Conservation (phyloP, 2,329 filamentous ascomycete species). For the Plenodomus tracheiphilus region DNA sequence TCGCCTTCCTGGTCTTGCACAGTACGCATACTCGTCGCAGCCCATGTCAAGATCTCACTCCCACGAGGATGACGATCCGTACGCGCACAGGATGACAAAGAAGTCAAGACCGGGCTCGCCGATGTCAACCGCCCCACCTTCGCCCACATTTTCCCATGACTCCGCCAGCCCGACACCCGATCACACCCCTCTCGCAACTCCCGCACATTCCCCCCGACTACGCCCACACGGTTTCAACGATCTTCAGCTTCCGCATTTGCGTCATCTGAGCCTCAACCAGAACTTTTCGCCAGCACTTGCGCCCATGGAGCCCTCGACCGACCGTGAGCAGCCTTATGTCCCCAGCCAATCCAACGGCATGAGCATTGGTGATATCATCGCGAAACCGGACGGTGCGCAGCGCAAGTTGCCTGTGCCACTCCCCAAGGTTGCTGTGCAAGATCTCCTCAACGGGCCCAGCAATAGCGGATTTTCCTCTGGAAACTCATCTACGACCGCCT, state of each 20-base stretch:
- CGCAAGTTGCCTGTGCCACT: slow-evolving; percentile 88
- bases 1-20: slow-evolving; percentile 61
- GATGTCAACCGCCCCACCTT: slow-evolving; percentile 92
- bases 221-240: slow-evolving; percentile 72
- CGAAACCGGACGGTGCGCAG: slow-evolving; percentile 81
- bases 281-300: slow-evolving; percentile 63
- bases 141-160: slow-evolving; percentile 94
- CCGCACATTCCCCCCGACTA: slow-evolving; percentile 90
- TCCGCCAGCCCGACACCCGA: slow-evolving; percentile 94
- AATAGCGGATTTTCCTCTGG: slow-evolving; percentile 70
- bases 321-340: slow-evolving; percentile 62
- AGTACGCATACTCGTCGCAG: slow-evolving; percentile 67
- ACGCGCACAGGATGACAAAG: slow-evolving; percentile 76
- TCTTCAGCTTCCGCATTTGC: slow-evolving; percentile 84
- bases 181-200: slow-evolving; percentile 96
- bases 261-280: slow-evolving; percentile 69
- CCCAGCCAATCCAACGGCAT: slow-evolving; percentile 66
- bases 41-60: slow-evolving; percentile 92
- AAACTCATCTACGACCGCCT: slow-evolving; percentile 76
- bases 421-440: slow-evolving; percentile 86
- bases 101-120: slow-evolving; percentile 91
- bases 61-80: slow-evolving; percentile 80
- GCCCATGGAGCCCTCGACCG: slow-evolving; percentile 69
- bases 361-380: slow-evolving; percentile 90
- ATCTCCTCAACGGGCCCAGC: slow-evolving; percentile 67